Conservation (phyloP, 352 stramenopile species). For the Pelagophyceae sp. region DNA sequence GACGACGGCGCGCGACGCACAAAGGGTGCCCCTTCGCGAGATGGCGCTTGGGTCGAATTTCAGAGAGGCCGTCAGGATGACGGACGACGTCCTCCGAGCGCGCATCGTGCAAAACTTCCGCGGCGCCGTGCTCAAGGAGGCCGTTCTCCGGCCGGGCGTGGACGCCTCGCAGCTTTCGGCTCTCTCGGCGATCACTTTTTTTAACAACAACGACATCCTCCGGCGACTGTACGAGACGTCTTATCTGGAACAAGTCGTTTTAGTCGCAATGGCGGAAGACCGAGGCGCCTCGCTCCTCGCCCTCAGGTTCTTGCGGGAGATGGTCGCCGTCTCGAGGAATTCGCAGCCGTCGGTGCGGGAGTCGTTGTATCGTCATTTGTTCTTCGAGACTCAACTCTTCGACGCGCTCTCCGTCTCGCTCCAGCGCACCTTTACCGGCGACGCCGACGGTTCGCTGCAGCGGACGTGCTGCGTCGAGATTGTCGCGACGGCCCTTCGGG, state of each 20-base stretch:
- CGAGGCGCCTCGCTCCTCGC: constrained; percentile 14
- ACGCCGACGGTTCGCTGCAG: neutral
- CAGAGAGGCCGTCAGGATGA: constrained; percentile 35
- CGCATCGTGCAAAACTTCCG: constrained; percentile 46
- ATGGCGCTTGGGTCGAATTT: constrained; percentile 16
- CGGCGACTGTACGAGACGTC: neutral
- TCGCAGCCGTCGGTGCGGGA: constrained; percentile 36
- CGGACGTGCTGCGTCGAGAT: constrained; percentile 25
- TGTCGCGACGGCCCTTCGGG: constrained; percentile 21
- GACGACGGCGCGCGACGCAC: constrained; percentile 31
- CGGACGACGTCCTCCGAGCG: constrained; percentile 32
- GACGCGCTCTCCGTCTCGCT: constrained; percentile 21
- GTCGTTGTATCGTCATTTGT: constrained; percentile 40
- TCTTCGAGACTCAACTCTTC: constrained; percentile 33
- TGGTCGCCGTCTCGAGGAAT: constrained; percentile 40
- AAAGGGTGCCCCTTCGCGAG: constrained; percentile 37
- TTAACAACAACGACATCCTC: constrained; percentile 30
- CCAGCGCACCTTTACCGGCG: constrained; percentile 12
- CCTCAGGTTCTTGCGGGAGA: constrained; percentile 37
- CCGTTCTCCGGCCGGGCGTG: constrained; percentile 37
- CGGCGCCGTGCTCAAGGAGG: constrained; percentile 37
- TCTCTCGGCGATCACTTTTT: constrained; percentile 30
- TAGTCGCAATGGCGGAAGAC: neutral
- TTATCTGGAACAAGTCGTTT: neutral
- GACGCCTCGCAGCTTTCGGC: constrained; percentile 36